Evolutionary conservation across 2,329 filamentous ascomycete species (phyloP).

Genomic region (Grosmannia clavigera): DNA sequence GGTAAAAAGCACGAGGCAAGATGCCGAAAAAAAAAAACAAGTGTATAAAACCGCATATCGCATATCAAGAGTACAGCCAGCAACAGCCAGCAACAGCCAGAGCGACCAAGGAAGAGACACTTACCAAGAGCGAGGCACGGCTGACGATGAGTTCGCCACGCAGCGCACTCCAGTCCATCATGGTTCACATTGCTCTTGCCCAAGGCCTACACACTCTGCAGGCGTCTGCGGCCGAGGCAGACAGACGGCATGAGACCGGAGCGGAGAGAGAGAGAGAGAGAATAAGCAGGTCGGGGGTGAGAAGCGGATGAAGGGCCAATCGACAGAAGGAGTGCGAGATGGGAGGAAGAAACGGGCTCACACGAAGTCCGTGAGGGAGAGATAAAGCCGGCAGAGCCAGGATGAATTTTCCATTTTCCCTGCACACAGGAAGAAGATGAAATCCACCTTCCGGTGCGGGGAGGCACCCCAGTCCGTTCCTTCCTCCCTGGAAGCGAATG

Average conservation of each 20-base stretch:
- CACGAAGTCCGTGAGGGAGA: background rate
- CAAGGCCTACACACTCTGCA: background rate
- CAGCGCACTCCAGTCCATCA: constrained; percentile 8
- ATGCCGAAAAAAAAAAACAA: background rate
- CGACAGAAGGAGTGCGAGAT: no score
- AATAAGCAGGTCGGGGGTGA: background rate
- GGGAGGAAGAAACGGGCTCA: background rate
- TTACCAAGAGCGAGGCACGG: constrained; percentile 2
- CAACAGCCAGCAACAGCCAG: no score
- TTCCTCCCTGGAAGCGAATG: no score
- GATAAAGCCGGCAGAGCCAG: background rate
- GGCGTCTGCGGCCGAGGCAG: background rate
- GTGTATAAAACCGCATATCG: no score
- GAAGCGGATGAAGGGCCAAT: no score
- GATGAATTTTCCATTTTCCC: background rate
- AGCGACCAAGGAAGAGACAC: background rate
- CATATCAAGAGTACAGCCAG: no score
- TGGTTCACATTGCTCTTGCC: background rate
- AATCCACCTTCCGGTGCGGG: no score
- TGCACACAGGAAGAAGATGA: background rate
- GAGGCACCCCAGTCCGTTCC: no score
- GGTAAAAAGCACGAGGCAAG: background rate
- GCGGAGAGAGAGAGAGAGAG: background rate
- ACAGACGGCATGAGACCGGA: background rate
- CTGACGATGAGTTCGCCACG: constrained; percentile 5